phyloP scores from a whole-genome alignment of 2,329 filamentous ascomycete genomes.

The Mariannaea elegans region DNA sequence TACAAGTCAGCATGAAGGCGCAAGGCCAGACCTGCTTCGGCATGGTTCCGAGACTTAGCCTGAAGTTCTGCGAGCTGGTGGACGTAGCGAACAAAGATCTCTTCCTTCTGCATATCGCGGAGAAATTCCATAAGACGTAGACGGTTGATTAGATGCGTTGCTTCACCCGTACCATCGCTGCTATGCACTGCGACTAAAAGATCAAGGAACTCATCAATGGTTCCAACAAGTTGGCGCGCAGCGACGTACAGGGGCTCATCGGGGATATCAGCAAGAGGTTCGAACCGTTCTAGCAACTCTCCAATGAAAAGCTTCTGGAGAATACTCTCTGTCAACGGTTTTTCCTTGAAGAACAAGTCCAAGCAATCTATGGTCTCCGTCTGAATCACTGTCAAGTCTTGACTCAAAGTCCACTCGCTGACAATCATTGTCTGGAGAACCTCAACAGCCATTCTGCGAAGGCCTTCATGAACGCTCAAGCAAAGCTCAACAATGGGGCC shows the following conservation, averaged over 20 bases:
- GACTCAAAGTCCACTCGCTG: constrained; percentile 95
- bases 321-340: constrained; percentile 86
- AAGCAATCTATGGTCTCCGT: constrained; percentile 96
- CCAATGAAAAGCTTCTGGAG: constrained; percentile 91
- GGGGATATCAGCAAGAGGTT: constrained; percentile 69
- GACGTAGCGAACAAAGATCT: constrained; percentile 95
- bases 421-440: constrained; percentile 98
- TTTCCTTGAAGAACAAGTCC: constrained; percentile 88
- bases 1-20: constrained; percentile 93
- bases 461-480: constrained; percentile 91
- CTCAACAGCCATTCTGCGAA: constrained; percentile 89
- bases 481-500: constrained; percentile 93
- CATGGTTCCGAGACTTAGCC: constrained; percentile 76
- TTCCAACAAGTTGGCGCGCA: constrained; percentile 80
- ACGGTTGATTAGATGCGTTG: constrained; percentile 86
- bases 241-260: constrained; percentile 80
- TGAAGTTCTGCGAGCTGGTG: constrained; percentile 88
- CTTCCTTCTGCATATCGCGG: constrained; percentile 95
- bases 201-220: constrained; percentile 89
- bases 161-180: constrained; percentile 76
- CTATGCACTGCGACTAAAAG: constrained; percentile 90
- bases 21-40: constrained; percentile 88
- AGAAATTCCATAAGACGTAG: constrained; percentile 95
- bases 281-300: constrained; percentile 84
- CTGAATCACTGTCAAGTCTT: constrained; percentile 90